Evolutionary conservation across 78 protist genomes (phyloP).

Genomic region (Dictyostelium brefeldianum): DNA sequence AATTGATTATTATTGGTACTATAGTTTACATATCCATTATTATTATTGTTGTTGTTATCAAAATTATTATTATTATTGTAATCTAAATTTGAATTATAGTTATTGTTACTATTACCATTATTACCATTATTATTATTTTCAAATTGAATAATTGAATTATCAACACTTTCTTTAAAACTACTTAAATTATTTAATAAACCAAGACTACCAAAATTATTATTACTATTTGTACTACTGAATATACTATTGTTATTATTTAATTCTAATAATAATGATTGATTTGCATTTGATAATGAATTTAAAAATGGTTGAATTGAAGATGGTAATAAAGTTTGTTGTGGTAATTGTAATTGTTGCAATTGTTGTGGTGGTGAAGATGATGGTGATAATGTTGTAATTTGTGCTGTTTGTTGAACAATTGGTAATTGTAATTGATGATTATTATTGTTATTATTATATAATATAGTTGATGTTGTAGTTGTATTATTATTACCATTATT

Average conservation of each 20-base stretch:
- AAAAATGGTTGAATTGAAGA: too few species aligned
- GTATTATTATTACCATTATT: background rate
- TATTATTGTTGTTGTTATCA: slow-evolving; percentile 29
- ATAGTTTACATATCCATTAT: background rate
- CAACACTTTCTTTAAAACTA: background rate
- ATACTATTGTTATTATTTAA: background rate
- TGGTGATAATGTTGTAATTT: too few species aligned
- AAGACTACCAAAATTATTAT: background rate
- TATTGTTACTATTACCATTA: background rate
- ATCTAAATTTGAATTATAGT: background rate
- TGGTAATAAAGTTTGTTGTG: too few species aligned
- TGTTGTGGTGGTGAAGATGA: too few species aligned
- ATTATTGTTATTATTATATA: background rate
- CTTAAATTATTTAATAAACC: background rate
- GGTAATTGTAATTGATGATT: background rate
- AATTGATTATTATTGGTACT: background rate
- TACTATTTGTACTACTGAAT: slow-evolving; percentile 2
- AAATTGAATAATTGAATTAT: background rate
- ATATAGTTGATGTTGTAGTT: background rate
- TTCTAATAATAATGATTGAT: too few species aligned
- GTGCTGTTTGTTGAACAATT: too few species aligned
- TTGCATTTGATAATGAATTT: too few species aligned
- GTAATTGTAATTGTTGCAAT: too few species aligned
- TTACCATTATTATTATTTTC: background rate
- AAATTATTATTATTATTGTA: background rate